These are phyloP conservation scores for Diutina neorugosa DNA, from an alignment of 1,139 yeast species.

Conservation along the genomic window DNA sequence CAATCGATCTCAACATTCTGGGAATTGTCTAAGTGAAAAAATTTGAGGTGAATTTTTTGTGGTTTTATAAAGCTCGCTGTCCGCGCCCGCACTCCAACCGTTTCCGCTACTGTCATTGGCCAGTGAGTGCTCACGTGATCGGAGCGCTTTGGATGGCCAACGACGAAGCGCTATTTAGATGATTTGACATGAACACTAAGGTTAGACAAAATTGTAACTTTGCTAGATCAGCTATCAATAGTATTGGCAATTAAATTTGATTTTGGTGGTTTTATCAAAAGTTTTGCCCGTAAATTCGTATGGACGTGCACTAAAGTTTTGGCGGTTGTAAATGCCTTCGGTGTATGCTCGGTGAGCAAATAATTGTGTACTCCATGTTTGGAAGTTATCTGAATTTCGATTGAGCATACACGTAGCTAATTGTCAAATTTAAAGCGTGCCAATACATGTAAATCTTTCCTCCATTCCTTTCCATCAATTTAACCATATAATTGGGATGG, in stretches of 20 bases:
- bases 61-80: not conserved
- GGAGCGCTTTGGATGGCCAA: not conserved
- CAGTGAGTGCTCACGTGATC: not conserved
- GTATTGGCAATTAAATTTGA: not conserved
- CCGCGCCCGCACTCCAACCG: not conserved
- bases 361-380: no score
- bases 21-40: constrained; percentile 2
- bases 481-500: no score
- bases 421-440: no score
- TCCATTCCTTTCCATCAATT: no score
- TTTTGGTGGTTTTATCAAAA: not conserved
- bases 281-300: not conserved
- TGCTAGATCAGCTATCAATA: no score
- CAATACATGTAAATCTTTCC: no score
- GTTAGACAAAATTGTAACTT: not conserved
- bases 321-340: not conserved
- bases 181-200: not conserved
- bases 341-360: no score
- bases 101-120: not conserved
- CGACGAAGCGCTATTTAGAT: not conserved
- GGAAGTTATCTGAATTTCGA: no score
- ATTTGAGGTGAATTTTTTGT: not conserved
- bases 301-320: not conserved
- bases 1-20: constrained; percentile 2
- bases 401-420: no score